Conservation (phyloP, 768 basidiomycete species). For the Tulasnella sp. region DNA sequence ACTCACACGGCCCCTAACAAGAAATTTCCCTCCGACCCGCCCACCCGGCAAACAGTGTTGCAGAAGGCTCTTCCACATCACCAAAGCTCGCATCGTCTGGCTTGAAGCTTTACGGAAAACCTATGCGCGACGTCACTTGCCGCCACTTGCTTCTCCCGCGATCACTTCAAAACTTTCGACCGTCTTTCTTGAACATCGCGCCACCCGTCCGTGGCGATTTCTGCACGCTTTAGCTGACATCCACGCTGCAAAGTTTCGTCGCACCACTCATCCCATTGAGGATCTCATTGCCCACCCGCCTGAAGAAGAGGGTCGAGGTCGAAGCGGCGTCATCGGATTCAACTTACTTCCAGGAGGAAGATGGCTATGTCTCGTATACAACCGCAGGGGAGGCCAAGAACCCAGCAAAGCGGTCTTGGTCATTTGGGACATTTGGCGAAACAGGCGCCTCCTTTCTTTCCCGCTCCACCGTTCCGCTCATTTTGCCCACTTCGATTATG, state of each 20-base stretch:
- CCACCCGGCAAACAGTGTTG: not conserved
- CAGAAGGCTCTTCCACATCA: constrained; percentile 18
- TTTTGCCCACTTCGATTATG: constrained; percentile 20
- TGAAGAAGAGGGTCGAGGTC: constrained; percentile 9
- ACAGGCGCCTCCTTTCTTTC: constrained; percentile 1
- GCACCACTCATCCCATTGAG: not conserved
- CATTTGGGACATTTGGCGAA: constrained; percentile 18
- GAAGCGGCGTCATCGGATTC: constrained; percentile 13
- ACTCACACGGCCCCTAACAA: constrained; percentile 9
- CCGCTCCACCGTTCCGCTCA: constrained; percentile 10
- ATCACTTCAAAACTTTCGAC: constrained; percentile 9
- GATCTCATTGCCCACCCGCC: constrained; percentile 1
- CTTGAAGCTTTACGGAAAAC: constrained; percentile 15
- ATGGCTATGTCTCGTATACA: constrained; percentile 21
- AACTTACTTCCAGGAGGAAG: constrained; percentile 22
- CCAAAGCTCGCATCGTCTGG: constrained; percentile 27
- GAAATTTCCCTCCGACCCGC: constrained; percentile 6
- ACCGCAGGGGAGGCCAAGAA: not conserved
- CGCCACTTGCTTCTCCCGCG: constrained; percentile 2
- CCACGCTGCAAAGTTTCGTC: not conserved
- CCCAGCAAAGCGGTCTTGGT: constrained; percentile 9
- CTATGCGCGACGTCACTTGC: constrained; percentile 12
- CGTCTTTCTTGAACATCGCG: constrained; percentile 20
- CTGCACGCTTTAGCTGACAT: constrained; percentile 28
- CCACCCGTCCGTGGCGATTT: constrained; percentile 20